These are phyloP conservation scores for Litsea cubeba DNA, from an alignment of 164 flowering plant species.

Conservation along the genomic window DNA sequence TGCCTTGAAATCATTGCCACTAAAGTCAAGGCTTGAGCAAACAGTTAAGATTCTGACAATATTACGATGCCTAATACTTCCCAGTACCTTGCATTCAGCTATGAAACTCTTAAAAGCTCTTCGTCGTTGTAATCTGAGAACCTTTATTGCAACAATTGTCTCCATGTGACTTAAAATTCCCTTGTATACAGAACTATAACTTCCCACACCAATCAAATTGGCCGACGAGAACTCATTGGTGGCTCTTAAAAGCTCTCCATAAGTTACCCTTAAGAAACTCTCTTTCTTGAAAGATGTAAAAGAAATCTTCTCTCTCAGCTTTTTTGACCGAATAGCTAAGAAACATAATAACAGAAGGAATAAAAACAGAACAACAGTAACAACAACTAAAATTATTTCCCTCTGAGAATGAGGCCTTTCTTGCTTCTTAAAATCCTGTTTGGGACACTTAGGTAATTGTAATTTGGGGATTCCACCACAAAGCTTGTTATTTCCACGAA, in stretches of 20 bases:
- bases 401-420: not conserved
- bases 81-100: not conserved
- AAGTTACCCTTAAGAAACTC: not conserved
- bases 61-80: not conserved
- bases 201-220: not conserved
- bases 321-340: too few species aligned
- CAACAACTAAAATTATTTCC: not conserved
- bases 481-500: conserved; percentile 25
- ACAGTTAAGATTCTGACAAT: not conserved
- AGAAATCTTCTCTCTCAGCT: not conserved
- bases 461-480: conserved; percentile 31
- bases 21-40: conserved; percentile 1
- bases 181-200: not conserved
- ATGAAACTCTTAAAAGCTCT: not conserved
- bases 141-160: not conserved
- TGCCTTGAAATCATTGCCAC: conserved; percentile 5
- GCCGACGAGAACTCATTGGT: not conserved
- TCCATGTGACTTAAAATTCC: not conserved
- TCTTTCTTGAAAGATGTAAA: not conserved
- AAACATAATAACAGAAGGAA: too few species aligned
- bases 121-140: not conserved
- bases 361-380: not conserved
- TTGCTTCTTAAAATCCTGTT: not conserved
- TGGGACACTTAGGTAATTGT: conserved; percentile 22
- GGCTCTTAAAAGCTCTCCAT: not conserved